Base-by-base conservation (phyloP, 148 eudicot species). In the Cornus suecica region DNA sequence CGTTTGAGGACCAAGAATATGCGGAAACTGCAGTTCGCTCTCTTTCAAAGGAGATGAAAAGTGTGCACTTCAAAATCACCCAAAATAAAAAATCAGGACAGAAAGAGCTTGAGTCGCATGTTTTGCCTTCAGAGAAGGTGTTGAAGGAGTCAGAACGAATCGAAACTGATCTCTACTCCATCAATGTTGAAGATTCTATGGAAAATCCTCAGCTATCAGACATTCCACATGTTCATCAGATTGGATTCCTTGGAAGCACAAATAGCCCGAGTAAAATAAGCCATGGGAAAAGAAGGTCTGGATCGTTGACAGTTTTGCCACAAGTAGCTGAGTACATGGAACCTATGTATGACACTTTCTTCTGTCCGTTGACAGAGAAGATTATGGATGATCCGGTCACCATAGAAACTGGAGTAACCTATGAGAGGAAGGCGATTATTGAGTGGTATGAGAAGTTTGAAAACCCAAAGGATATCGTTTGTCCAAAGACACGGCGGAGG, bases 361-460 rank as follows among this genome's bases (percentile, higher is more conserved):
- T 83, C 77, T 93, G 98, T 77, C 90, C 94, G 10, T 76, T 93
- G 74, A 93, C 94, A 16, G 83, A 87, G 56, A 80, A 68, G 79
- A 84, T 93, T 58, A 93, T 89, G 98, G 88, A 88, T 45, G 98
- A 93, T 45, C 92, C 98, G 14, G 92, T 91, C 41, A 91, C 98
- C 42, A 77, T 88, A 78, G 90, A 83, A 78, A 91, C 86, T 69
- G 98, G 98, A 68, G 84, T 86, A 65, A 89, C 96, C 20, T 93
- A 78, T 64, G 96, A 93, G 80, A 87, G 87, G 70, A 77, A 69
- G 24, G 91, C 89, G 23, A 91, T 93, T 45, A 74, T 67, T 9
- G 90, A 85, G 30, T 91, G 86, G 86, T 86, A 84, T 54, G 80
- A 78, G 22, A 83, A 76, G 65, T 75, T 82, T 66, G 72, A 80